A percentile compares a stretch with the other conserved stretches of the same genome.
Conservation (phyloP, 164 flowering plant species). For the Macadamia integrifolia region DNA sequence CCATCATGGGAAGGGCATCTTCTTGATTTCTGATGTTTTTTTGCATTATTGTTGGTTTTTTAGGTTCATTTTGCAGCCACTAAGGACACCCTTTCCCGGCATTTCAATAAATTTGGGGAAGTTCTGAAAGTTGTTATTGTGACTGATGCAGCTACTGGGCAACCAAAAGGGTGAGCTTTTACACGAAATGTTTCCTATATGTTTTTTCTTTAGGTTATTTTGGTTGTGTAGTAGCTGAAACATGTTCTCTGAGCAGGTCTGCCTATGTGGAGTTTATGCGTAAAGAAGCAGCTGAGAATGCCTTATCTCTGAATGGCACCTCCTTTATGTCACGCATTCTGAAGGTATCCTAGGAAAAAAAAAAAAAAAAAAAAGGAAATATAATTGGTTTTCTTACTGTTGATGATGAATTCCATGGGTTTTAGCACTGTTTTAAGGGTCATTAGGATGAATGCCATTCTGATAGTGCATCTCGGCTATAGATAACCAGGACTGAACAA, state of each 20-base stretch:
- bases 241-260: constrained; percentile 44
- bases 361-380: neutral
- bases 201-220: neutral
- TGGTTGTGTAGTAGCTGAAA: constrained; percentile 1
- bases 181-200: neutral
- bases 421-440: no score
- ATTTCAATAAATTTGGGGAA: constrained; percentile 91
- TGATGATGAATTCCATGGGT: no score
- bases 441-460: no score
- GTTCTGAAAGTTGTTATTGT: constrained; percentile 77
- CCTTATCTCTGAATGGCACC: constrained; percentile 81
- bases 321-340: constrained; percentile 94
- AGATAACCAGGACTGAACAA: no score
- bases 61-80: constrained; percentile 99
- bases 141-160: constrained; percentile 86
- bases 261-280: constrained; percentile 83
- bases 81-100: constrained; percentile 83
- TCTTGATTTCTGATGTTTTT: neutral
- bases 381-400: no score
- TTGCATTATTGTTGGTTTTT: constrained; percentile 2
- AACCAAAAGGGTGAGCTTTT: constrained; percentile 70
- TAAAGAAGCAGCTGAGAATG: constrained; percentile 82
- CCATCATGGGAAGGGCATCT: neutral
- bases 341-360: constrained; percentile 43
- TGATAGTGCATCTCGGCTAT: no score